Evolutionary conservation across 2,329 filamentous ascomycete species (phyloP).

Genomic region (Didymella pomorum): DNA sequence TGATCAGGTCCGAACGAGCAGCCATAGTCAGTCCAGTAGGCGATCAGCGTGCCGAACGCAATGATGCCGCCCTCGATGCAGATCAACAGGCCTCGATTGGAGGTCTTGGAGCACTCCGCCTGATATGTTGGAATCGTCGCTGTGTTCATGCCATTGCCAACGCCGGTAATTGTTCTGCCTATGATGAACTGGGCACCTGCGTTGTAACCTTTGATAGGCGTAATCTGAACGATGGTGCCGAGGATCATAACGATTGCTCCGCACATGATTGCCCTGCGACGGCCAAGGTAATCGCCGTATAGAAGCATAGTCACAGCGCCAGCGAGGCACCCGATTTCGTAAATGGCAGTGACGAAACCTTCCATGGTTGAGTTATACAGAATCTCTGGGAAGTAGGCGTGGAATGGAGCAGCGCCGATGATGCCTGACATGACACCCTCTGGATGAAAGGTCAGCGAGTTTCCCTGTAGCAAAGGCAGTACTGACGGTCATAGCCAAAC

Average conservation of each 20-base stretch:
- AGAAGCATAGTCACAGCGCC: conserved; percentile 52
- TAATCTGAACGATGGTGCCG: conserved; percentile 53
- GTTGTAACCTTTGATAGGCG: conserved; percentile 42
- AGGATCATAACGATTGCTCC: conserved; percentile 55
- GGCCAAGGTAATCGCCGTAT: conserved; percentile 54
- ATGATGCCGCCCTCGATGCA: conserved; percentile 65
- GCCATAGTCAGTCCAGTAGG: conserved; percentile 57
- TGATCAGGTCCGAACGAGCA: conserved; percentile 43
- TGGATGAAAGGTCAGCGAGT: conserved; percentile 9
- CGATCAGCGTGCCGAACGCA: conserved; percentile 61
- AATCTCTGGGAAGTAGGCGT: conserved; percentile 51
- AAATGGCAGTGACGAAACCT: conserved; percentile 61
- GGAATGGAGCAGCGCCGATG: conserved; percentile 47
- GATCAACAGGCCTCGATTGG: conserved; percentile 67
- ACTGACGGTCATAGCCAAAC: conserved; percentile 46
- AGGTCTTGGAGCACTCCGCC: conserved; percentile 62
- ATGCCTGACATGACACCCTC: conserved; percentile 51
- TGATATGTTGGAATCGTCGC: conserved; percentile 64
- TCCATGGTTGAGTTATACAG: conserved; percentile 56
- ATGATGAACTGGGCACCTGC: conserved; percentile 61
- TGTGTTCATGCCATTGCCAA: conserved; percentile 66
- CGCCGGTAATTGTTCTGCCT: conserved; percentile 61
- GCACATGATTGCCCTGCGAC: conserved; percentile 54
- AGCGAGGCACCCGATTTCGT: conserved; percentile 60
- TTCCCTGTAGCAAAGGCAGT: neutral